Evolutionary conservation across 805 yeast genomes (phyloP).

Genomic region (Sugiyamaella lignohabitans): DNA sequence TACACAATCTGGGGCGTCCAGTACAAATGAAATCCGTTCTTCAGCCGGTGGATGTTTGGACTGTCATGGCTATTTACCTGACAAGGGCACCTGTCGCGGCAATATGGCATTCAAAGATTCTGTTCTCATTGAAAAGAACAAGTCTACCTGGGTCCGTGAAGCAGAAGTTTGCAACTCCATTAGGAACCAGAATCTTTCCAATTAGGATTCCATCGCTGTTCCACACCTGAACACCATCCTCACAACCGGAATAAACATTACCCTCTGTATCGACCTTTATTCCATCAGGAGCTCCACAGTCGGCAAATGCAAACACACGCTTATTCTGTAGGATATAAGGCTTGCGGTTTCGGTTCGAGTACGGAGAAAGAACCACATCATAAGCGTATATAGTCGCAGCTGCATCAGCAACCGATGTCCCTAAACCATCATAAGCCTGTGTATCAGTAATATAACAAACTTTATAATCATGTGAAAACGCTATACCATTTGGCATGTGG

Average conservation of each 20-base stretch:
- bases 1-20: too few species aligned
- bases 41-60: too few species aligned
- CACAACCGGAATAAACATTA: constrained; percentile 28
- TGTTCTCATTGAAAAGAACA: constrained; percentile 23
- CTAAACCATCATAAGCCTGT: constrained; percentile 18
- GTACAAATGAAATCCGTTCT: too few species aligned
- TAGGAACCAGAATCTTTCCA: constrained; percentile 25
- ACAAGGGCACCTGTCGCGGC: background rate
- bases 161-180: constrained; percentile 26
- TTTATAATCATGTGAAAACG: constrained; percentile 41
- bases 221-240: constrained; percentile 29
- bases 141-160: constrained; percentile 25
- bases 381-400: constrained; percentile 25
- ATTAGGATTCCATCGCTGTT: constrained; percentile 22
- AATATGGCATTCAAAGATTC: constrained; percentile 18
- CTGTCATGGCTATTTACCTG: too few species aligned
- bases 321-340: constrained; percentile 17
- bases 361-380: constrained; percentile 21
- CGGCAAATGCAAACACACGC: constrained; percentile 27
- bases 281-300: constrained; percentile 28
- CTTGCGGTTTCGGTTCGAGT: constrained; percentile 22
- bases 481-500: constrained; percentile 68
- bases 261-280: constrained; percentile 25
- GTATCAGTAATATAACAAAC: constrained; percentile 47
- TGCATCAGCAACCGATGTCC: constrained; percentile 4